Evolutionary conservation across 495 filamentous ascomycete genomes (phyloP).

Genomic region (Hypoxylon fuscum): DNA sequence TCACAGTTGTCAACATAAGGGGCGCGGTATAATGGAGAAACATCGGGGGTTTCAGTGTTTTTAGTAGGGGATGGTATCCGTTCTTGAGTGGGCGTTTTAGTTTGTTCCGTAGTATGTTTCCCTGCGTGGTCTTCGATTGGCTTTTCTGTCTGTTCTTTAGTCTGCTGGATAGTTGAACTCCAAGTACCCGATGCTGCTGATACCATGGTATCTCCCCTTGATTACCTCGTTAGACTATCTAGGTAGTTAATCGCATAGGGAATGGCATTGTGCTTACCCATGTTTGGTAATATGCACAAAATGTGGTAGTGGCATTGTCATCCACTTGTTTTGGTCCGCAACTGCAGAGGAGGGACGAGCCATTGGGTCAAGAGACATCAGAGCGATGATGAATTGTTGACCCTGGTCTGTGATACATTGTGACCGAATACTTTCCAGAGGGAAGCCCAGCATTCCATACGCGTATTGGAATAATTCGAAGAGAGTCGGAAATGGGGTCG

Average conservation of each 20-base stretch:
- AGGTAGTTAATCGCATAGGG: no score
- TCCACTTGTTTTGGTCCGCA: neutral
- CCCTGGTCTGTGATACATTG: neutral
- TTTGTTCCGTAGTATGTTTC: neutral
- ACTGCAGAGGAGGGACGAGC: neutral
- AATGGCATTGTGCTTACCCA: neutral
- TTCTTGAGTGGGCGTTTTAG: neutral
- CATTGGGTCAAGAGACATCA: neutral
- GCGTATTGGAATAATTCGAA: neutral
- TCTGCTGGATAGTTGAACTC: neutral
- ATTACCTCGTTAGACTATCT: no score
- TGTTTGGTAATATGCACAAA: neutral
- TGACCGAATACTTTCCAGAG: neutral
- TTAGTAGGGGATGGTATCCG: neutral
- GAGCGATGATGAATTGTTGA: neutral
- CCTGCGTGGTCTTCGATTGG: neutral
- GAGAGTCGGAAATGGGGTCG: neutral
- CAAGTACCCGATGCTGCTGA: neutral
- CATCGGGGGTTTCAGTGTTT: neutral
- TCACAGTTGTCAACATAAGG: neutral
- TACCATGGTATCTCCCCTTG: conserved; percentile 1
- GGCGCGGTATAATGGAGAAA: neutral
- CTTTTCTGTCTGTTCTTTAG: neutral
- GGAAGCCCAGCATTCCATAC: neutral
- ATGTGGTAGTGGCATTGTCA: neutral